Conservation (phyloP, 106 monocot species). For the Allium cepa region DNA sequence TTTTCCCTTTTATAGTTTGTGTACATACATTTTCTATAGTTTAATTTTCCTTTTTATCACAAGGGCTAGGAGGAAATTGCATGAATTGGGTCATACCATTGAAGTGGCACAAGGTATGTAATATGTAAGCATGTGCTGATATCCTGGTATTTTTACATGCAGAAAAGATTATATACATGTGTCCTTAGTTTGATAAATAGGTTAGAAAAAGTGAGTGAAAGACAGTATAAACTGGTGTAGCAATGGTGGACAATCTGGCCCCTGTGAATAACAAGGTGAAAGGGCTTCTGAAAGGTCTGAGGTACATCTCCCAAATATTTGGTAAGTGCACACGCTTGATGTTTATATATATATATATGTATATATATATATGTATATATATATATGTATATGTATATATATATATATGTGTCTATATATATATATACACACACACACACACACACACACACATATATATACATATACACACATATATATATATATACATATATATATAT, state of each 20-base stretch:
- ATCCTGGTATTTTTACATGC: neutral
- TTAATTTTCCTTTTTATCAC: neutral
- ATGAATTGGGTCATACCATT: neutral
- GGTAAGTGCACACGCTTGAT: conserved; percentile 18
- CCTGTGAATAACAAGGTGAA: conserved; percentile 26
- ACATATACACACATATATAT: too few species aligned
- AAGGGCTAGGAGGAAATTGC: neutral
- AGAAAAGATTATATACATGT: neutral
- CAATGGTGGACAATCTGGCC: neutral
- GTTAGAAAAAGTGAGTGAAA: neutral
- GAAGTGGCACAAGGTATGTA: neutral
- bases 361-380: too few species aligned
- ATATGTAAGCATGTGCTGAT: neutral
- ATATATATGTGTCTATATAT: too few species aligned
- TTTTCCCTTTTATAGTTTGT: neutral
- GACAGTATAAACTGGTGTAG: neutral
- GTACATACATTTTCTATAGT: neutral
- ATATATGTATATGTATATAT: too few species aligned
- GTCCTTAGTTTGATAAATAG: neutral
- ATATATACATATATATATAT: neutral
- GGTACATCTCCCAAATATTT: conserved; percentile 71
- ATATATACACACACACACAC: too few species aligned
- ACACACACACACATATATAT: too few species aligned
- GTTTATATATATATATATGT: neutral
- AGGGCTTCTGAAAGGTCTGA: conserved; percentile 56